phyloP scores from a whole-genome alignment of 75 land plant species.

The Picea sitchensis region DNA sequence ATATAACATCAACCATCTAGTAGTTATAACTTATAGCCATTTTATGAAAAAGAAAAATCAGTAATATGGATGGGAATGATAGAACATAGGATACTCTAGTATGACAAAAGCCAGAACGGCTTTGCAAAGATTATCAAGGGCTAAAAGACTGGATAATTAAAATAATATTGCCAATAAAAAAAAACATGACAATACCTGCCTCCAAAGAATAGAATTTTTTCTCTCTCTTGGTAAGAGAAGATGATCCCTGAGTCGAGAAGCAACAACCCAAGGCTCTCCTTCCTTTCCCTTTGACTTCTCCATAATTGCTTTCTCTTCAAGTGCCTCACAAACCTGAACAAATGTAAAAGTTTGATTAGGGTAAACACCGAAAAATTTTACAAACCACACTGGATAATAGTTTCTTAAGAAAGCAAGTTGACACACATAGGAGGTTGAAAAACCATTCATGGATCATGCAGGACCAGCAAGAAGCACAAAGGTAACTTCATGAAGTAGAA shows the following conservation, averaged over 20 bases:
- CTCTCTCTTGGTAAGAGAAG: slow-evolving; percentile 83
- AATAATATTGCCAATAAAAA: too few species aligned
- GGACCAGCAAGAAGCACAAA: background rate
- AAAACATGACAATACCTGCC: slow-evolving; percentile 36
- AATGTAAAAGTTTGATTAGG: background rate
- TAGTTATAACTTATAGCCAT: too few species aligned
- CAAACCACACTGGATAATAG: background rate
- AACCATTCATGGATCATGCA: background rate
- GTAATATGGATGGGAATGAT: too few species aligned
- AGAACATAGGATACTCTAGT: too few species aligned
- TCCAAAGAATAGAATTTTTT: slow-evolving; percentile 61
- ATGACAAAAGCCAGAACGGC: too few species aligned
- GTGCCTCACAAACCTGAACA: slow-evolving; percentile 74
- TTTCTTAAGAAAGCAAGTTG: background rate
- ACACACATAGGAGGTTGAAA: background rate
- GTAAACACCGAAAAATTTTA: too few species aligned
- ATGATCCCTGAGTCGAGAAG: slow-evolving; percentile 85
- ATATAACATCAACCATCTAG: too few species aligned
- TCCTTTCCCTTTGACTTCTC: slow-evolving; percentile 23
- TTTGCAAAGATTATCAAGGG: too few species aligned
- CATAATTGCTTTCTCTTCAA: slow-evolving; percentile 66
- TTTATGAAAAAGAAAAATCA: too few species aligned
- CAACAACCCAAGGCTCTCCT: slow-evolving; percentile 84
- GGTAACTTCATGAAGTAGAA: background rate
- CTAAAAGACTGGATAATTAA: too few species aligned